Conservation (phyloP, 1,284 basidiomycete genomes). For the Prillingera fragicola region DNA sequence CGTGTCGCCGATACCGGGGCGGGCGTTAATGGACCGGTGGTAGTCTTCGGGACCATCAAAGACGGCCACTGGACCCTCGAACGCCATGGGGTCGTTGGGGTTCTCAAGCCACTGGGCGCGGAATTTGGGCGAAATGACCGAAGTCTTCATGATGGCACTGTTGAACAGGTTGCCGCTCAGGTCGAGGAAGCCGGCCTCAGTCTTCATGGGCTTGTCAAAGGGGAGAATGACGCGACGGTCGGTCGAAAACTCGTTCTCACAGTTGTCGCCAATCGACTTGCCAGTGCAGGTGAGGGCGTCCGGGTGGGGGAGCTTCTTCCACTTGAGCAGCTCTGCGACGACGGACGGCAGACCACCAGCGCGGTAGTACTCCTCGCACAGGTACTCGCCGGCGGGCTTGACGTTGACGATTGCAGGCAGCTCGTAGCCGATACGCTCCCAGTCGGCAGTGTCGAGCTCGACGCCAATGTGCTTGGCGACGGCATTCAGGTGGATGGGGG, state of each 20-base stretch:
- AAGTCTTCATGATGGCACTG: conserved; percentile 49
- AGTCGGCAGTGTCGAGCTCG: conserved; percentile 37
- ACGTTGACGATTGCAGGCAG: conserved; percentile 42
- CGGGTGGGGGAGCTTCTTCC: conserved; percentile 37
- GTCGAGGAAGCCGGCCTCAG: conserved; percentile 45
- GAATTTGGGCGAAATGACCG: conserved; percentile 42
- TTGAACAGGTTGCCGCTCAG: conserved; percentile 46
- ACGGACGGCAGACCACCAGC: conserved; percentile 44
- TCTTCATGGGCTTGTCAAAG: conserved; percentile 35
- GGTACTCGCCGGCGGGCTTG: conserved; percentile 41
- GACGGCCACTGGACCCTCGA: conserved; percentile 46
- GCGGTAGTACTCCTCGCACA: conserved; percentile 47
- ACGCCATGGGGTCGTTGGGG: conserved; percentile 45
- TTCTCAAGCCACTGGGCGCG: conserved; percentile 41
- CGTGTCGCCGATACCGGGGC: conserved; percentile 24
- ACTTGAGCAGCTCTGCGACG: conserved; percentile 37
- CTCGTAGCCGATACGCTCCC: conserved; percentile 42
- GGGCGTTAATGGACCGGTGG: conserved; percentile 37
- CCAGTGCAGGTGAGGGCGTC: conserved; percentile 39
- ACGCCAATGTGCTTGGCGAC: conserved; percentile 46
- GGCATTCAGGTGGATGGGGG: conserved; percentile 49
- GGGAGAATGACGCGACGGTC: conserved; percentile 44
- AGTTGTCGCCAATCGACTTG: conserved; percentile 35
- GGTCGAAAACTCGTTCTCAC: conserved; percentile 33
- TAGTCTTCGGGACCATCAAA: conserved; percentile 49